Percentiles rank a stretch among this genome's conserved stretches.
These are phyloP conservation scores for Salix suchowensis DNA, from an alignment of 345 rosid genomes.

Conservation along the genomic window DNA sequence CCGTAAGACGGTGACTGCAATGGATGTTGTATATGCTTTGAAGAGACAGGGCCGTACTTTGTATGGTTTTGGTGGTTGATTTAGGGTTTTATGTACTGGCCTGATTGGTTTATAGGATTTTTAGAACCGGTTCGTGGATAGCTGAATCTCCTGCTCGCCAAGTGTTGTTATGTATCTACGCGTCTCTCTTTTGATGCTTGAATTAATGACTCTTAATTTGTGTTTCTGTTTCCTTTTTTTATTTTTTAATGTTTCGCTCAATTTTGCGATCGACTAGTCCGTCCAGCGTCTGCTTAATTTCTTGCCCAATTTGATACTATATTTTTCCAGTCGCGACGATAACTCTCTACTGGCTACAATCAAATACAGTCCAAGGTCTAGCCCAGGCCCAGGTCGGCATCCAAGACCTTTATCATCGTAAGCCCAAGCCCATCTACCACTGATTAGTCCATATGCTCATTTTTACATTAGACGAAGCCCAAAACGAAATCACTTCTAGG, in stretches of 20 bases:
- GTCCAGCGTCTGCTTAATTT: too few species aligned
- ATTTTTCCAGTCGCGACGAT: too few species aligned
- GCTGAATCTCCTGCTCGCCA: neutral
- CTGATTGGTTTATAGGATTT: neutral
- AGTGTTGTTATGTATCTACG: neutral
- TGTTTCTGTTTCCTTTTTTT: neutral
- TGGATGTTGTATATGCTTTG: neutral
- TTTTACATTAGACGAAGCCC: too few species aligned
- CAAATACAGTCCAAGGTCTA: too few species aligned
- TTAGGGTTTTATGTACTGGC: neutral
- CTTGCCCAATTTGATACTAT: too few species aligned
- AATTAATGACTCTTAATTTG: neutral
- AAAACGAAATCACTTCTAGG: too few species aligned
- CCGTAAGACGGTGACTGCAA: neutral
- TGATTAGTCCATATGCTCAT: too few species aligned
- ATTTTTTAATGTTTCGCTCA: too few species aligned
- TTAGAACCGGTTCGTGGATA: neutral
- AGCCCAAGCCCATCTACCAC: too few species aligned
- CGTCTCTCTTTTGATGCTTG: neutral
- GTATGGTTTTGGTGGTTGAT: neutral
- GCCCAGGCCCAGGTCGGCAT: too few species aligned
- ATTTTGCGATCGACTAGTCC: neutral
- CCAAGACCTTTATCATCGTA: too few species aligned
- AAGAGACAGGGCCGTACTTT: conserved; percentile 2
- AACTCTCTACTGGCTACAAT: too few species aligned